These are phyloP conservation scores for Mucor ambiguus DNA, from an alignment of 371 early-diverging fungal genomes.

Conservation along the genomic window DNA sequence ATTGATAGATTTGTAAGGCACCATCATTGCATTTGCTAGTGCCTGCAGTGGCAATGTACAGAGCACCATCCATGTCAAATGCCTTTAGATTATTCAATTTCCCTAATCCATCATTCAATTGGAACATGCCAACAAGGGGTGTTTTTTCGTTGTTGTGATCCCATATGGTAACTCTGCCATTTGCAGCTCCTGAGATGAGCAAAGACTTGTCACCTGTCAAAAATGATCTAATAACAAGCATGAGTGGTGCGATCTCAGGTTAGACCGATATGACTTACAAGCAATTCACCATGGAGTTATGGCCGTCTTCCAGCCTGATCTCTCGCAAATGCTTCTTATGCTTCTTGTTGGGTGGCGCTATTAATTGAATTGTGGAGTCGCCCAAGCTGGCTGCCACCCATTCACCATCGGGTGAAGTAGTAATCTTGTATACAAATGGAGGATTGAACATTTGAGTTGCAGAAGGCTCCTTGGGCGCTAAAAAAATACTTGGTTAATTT, in stretches of 20 bases:
- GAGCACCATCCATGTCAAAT: neutral
- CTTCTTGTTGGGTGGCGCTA: slow-evolving; percentile 24
- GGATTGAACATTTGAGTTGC: slow-evolving; percentile 53
- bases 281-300: slow-evolving; percentile 41
- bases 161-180: slow-evolving; percentile 30
- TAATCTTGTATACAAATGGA: slow-evolving; percentile 47
- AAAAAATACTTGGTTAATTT: neutral
- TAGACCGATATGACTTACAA: slow-evolving; percentile 29
- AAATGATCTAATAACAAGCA: slow-evolving; percentile 16
- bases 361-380: slow-evolving; percentile 39
- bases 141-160: neutral
- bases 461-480: slow-evolving; percentile 35
- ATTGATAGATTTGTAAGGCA: slow-evolving; percentile 20
- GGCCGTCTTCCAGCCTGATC: slow-evolving; percentile 33
- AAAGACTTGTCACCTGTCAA: neutral
- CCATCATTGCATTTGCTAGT: slow-evolving; percentile 19
- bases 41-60: slow-evolving; percentile 25
- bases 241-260: neutral
- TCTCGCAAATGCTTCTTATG: slow-evolving; percentile 14
- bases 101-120: slow-evolving; percentile 14
- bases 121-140: neutral
- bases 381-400: slow-evolving; percentile 50
- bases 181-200: slow-evolving; percentile 29
- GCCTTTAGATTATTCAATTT: slow-evolving; percentile 23
- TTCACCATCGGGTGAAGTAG: slow-evolving; percentile 29